These are phyloP conservation scores for Coemansia sp. DNA, from an alignment of 192 early-diverging fungal genomes.

Conservation along the genomic window DNA sequence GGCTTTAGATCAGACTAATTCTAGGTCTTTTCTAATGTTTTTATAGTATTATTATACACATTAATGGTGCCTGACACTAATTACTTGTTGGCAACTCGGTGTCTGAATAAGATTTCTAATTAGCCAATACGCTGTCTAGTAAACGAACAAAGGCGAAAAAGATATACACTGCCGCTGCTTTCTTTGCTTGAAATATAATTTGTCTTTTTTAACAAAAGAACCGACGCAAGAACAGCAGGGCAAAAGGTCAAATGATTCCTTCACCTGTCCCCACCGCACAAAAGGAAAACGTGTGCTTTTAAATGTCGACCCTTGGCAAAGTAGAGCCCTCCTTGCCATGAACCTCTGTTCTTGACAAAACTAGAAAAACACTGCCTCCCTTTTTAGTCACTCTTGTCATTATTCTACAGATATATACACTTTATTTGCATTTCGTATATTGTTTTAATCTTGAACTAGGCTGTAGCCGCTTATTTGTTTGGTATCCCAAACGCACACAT, in stretches of 20 bases:
- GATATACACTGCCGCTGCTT: background rate
- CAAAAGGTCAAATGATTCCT: background rate
- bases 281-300: background rate
- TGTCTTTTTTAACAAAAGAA: background rate
- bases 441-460: background rate
- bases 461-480: background rate
- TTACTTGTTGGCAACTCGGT: no score
- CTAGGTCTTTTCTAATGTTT: background rate
- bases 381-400: background rate
- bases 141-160: background rate
- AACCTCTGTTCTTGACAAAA: background rate
- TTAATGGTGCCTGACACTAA: background rate
- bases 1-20: background rate
- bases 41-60: background rate
- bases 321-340: background rate
- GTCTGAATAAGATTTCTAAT: no score
- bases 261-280: background rate
- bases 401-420: background rate
- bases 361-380: background rate
- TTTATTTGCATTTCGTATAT: background rate
- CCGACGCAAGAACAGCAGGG: background rate
- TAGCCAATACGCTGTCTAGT: no score
- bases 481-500: background rate
- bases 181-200: background rate
- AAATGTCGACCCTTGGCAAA: background rate